phyloP scores from a whole-genome alignment of 2,329 filamentous ascomycete genomes.

The Diaporthe nobilis region DNA sequence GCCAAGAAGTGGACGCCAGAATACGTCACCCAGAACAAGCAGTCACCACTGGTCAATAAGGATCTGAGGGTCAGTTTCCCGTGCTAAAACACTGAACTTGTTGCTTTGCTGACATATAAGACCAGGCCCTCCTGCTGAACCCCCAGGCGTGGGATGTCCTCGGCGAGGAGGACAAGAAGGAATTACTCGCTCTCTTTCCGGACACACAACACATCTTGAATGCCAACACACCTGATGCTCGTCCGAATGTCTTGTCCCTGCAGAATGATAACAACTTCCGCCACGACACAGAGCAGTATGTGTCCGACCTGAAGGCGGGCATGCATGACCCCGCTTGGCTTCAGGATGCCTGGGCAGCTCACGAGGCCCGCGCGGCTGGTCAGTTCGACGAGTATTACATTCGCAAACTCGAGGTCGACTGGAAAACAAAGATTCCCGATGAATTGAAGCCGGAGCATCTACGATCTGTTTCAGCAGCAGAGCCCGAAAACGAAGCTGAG shows the following conservation, averaged over 20 bases:
- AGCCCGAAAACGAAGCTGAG: not conserved
- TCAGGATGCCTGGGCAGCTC: constrained; percentile 64
- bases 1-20: constrained; percentile 48
- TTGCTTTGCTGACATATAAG: constrained; percentile 29
- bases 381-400: constrained; percentile 64
- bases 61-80: constrained; percentile 52
- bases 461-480: not conserved
- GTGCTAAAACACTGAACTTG: not conserved
- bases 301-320: constrained; percentile 61
- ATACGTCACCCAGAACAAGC: constrained; percentile 53
- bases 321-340: constrained; percentile 69
- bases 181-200: constrained; percentile 55
- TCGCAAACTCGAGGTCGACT: constrained; percentile 62
- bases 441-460: constrained; percentile 36
- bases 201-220: constrained; percentile 51
- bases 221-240: constrained; percentile 49
- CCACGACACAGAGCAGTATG: constrained; percentile 57
- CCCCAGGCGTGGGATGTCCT: constrained; percentile 56
- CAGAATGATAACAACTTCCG: constrained; percentile 60
- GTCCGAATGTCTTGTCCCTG: constrained; percentile 54
- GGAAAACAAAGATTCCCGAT: constrained; percentile 51
- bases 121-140: constrained; percentile 54
- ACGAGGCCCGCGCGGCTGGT: constrained; percentile 62
- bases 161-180: constrained; percentile 49
- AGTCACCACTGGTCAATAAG: constrained; percentile 52